phyloP scores from a whole-genome alignment of 1,284 basidiomycete species.

The Stygiomarasmius scandens region DNA sequence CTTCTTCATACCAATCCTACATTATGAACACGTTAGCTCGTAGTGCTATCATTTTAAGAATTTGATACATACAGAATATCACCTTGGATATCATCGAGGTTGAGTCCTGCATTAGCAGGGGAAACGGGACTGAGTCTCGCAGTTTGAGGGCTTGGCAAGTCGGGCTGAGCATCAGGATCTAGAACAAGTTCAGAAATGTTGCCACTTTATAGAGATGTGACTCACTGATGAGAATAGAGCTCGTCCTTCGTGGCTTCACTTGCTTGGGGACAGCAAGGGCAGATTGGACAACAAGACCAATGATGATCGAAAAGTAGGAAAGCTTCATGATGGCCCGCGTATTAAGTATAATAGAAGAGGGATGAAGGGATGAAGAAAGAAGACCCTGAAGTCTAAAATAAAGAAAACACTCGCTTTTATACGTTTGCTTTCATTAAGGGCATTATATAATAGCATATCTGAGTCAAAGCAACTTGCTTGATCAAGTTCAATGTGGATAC shows the following conservation, averaged over 20 bases:
- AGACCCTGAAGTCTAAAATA: background rate
- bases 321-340: background rate
- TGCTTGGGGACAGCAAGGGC: background rate
- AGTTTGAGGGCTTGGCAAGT: slow-evolving; percentile 18
- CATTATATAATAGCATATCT: too few species aligned
- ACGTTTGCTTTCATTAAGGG: background rate
- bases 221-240: slow-evolving; percentile 7
- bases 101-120: slow-evolving; percentile 15
- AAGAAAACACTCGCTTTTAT: background rate
- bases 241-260: slow-evolving; percentile 1
- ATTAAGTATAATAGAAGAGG: background rate
- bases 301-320: background rate
- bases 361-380: background rate
- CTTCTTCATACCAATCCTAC: slow-evolving; percentile 32
- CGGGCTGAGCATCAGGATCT: slow-evolving; percentile 21
- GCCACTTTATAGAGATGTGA: background rate
- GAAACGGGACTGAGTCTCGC: slow-evolving; percentile 6
- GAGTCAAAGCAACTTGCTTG: too few species aligned
- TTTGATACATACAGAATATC: slow-evolving; percentile 21
- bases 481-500: too few species aligned
- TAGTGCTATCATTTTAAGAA: background rate
- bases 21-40: background rate
- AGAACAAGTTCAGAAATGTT: background rate
- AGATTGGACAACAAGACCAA: background rate
- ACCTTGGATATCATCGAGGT: slow-evolving; percentile 26